These are phyloP conservation scores for Eucalyptus caleyi DNA, from an alignment of 345 rosid genomes.

Conservation along the genomic window DNA sequence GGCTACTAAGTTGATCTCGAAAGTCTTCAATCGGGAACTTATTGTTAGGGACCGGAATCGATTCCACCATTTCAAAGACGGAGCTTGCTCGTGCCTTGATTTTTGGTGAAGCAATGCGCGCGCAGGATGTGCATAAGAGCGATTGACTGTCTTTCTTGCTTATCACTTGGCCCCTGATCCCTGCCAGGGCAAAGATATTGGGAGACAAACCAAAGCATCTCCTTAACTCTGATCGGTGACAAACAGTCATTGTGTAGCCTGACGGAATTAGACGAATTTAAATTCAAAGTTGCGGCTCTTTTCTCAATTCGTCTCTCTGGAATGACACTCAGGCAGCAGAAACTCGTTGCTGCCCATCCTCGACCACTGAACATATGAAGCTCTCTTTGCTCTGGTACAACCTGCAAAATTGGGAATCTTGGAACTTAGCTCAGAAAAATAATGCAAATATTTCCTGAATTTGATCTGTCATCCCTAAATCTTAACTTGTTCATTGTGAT, in stretches of 20 bases:
- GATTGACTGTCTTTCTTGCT: neutral
- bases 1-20: constrained; percentile 52
- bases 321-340: neutral
- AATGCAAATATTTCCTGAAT: neutral
- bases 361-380: neutral
- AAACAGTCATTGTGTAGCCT: neutral
- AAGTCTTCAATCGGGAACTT: constrained; percentile 45
- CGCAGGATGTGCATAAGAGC: neutral
- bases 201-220: neutral
- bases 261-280: neutral
- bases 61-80: constrained; percentile 66
- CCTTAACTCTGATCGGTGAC: neutral
- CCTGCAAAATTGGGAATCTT: neutral
- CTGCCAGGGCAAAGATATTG: neutral
- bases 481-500: too few species aligned
- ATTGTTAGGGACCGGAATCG: constrained; percentile 66
- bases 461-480: too few species aligned
- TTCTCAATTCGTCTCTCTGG: neutral
- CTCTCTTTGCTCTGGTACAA: neutral
- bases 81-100: constrained; percentile 64
- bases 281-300: neutral
- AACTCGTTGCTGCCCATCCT: neutral
- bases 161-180: neutral
- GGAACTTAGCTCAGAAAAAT: neutral
- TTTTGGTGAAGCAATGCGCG: constrained; percentile 27